Percentiles rank a stretch among this genome's conserved stretches.
phyloP scores from a whole-genome alignment of 345 rosid species.

The Eucalyptus regnans region DNA sequence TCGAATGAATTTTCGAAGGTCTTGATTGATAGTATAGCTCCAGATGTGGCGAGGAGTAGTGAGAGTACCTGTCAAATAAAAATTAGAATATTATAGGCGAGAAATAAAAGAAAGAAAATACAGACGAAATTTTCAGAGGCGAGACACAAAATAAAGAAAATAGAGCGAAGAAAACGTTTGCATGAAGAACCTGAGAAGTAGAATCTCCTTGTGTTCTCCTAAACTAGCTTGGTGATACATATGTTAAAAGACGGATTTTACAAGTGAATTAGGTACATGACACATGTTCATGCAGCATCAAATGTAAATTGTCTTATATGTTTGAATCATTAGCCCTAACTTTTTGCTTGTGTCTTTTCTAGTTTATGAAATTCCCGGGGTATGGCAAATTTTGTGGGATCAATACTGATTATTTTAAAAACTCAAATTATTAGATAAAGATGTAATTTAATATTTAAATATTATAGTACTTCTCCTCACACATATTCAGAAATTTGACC shows the following conservation, averaged over 20 bases:
- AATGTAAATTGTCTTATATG: background rate
- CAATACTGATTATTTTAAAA: background rate
- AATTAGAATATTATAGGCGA: background rate
- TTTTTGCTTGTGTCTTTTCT: background rate
- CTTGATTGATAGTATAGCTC: conserved; percentile 44
- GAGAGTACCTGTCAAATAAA: conserved; percentile 22
- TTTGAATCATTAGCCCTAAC: background rate
- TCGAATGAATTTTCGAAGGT: conserved; percentile 53
- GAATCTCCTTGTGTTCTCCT: background rate
- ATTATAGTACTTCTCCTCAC: background rate
- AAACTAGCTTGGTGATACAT: background rate
- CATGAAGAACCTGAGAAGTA: background rate
- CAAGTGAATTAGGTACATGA: background rate
- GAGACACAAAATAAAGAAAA: background rate
- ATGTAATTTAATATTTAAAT: background rate
- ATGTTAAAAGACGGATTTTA: background rate
- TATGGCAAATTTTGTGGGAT: background rate
- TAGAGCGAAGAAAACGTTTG: background rate
- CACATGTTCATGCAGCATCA: background rate
- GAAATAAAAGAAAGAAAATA: background rate
- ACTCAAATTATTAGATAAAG: background rate
- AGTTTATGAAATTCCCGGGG: background rate
- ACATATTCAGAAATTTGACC: background rate
- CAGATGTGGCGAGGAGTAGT: conserved; percentile 36
- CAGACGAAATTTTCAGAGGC: background rate